These are phyloP conservation scores for Diaporthe ampelina DNA, from an alignment of 2,329 filamentous ascomycete genomes.

Conservation along the genomic window DNA sequence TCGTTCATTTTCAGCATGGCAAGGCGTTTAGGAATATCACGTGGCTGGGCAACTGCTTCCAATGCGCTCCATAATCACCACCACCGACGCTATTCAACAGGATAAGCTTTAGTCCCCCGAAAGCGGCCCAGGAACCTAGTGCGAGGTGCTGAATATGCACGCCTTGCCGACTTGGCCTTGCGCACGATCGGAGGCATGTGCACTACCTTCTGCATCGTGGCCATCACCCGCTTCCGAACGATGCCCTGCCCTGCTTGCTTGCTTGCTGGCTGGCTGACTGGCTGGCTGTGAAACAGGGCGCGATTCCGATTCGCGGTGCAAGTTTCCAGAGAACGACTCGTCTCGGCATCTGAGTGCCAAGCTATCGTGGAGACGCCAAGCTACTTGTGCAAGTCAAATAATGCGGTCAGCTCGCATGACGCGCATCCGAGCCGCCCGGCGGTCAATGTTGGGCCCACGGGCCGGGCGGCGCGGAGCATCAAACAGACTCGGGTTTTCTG, in stretches of 20 bases:
- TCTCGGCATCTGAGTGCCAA: background rate
- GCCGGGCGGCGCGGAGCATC: background rate
- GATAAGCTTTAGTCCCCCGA: background rate
- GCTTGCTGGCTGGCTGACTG: background rate
- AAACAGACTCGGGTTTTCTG: background rate
- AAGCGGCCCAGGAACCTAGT: background rate
- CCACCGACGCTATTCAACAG: background rate
- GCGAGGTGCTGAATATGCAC: background rate
- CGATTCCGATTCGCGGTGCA: background rate
- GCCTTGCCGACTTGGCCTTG: background rate
- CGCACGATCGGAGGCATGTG: background rate
- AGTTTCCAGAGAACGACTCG: background rate
- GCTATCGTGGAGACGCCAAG: conserved; percentile 26
- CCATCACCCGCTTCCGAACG: background rate
- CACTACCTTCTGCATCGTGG: background rate
- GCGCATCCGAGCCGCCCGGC: conserved; percentile 19
- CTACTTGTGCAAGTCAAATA: background rate
- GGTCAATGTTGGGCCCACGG: background rate
- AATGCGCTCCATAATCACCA: conserved; percentile 16
- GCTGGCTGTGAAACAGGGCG: too few species aligned
- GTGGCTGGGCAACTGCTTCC: background rate
- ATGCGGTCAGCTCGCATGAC: conserved; percentile 24
- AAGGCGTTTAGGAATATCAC: conserved; percentile 27
- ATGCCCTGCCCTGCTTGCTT: too few species aligned
- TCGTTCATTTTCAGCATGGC: conserved; percentile 31